These are phyloP conservation scores for Backusella westeae DNA, from an alignment of 192 early-diverging fungal genomes.

Conservation along the genomic window DNA sequence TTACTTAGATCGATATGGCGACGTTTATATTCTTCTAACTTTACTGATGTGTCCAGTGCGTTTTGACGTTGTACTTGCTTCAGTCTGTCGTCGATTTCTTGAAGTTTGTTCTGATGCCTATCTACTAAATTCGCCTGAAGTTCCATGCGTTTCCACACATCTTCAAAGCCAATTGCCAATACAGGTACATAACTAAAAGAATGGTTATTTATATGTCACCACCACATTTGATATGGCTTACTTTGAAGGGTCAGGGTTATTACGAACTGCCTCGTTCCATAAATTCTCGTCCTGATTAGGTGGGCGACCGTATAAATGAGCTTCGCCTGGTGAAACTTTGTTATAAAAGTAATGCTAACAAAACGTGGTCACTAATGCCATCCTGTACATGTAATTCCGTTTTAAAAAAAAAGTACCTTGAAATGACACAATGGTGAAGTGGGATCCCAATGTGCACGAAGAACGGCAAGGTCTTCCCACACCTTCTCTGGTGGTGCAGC, in stretches of 20 bases:
- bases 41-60: constrained; percentile 66
- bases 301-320: constrained; percentile 71
- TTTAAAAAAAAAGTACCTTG: constrained; percentile 43
- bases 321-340: constrained; percentile 84
- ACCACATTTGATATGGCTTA: constrained; percentile 26
- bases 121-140: constrained; percentile 68
- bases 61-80: constrained; percentile 62
- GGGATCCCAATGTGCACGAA: constrained; percentile 79
- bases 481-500: constrained; percentile 36
- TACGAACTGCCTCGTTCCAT: constrained; percentile 80
- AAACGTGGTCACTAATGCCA: neutral
- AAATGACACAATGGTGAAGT: constrained; percentile 76
- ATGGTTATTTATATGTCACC: too few species aligned
- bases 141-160: constrained; percentile 82
- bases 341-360: constrained; percentile 92
- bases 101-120: constrained; percentile 51
- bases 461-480: constrained; percentile 62
- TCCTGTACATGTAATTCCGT: neutral
- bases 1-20: constrained; percentile 74
- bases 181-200: constrained; percentile 82
- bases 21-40: constrained; percentile 77
- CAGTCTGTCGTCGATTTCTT: constrained; percentile 61
- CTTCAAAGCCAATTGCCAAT: constrained; percentile 86
- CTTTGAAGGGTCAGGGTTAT: constrained; percentile 89
- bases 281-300: constrained; percentile 64